Base-by-base conservation (phyloP, 2,329 filamentous ascomycete genomes). In the Purpureocillium lavendulum region DNA sequence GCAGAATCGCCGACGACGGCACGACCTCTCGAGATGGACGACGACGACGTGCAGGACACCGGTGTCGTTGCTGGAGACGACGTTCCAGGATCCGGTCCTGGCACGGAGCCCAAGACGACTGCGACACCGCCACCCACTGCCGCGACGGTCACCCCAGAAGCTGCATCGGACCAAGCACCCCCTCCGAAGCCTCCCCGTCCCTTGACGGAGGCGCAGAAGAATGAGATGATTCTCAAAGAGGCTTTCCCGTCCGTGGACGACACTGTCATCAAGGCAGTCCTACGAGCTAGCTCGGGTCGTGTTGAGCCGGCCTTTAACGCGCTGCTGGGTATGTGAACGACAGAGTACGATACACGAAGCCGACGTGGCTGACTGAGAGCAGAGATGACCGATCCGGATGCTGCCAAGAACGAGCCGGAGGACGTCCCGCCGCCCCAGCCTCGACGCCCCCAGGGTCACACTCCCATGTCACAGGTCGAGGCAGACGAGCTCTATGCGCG, bases 221-320 rank as follows among this genome's bases (percentile, higher is more conserved):
- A 87, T 35, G 84, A 90, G 62, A 77, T 78, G 52, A 96, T 88
- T 4, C 71, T 98, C 40, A 90, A 87, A 60, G 92, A 98, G 61
- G 92, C 92, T 0, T 98, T 98, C 54, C 92, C 92, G 1, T 75
- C 69, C 40, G 85, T 96, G 44, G 92, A 98, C 39, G 59, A 66
- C 7, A 61, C 78, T 33, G 84, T 98, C 35, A 77, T 98, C 60
- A 94, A 82, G 62, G 92, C 92, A 24, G 84, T 98, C 1, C 66
- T 98, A 47, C 73, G 77, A 17, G 92, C 92, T 12, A 97, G 92
- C 59, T 75, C 81, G 42, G 90, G 89, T 43, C 80, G 83, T 54
- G 81, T 97, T 35, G 92, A 98, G 61, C 85, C 87, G 26, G 90
- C 92, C 12, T 98, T 98, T 66, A 92, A 96, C 65, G 92, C 92